Conservation (phyloP, 1,139 yeast species). For the Zygoascus sp. region DNA sequence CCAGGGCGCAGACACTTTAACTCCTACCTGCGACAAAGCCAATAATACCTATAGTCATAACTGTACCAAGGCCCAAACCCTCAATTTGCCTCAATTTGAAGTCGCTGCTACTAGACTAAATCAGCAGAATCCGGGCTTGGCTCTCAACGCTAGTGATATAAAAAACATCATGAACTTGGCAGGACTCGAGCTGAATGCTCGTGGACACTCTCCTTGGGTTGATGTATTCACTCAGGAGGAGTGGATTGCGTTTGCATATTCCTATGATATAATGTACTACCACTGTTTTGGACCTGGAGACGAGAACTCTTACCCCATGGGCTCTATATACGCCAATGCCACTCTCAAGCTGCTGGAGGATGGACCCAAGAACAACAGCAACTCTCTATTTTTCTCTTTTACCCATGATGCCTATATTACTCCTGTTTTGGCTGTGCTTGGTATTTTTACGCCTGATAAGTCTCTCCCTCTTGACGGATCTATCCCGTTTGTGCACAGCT, state of each 20-base stretch:
- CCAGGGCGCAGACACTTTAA: constrained; percentile 42
- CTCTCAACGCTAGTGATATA: constrained; percentile 43
- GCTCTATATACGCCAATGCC: constrained; percentile 50
- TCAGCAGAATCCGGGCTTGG: constrained; percentile 41
- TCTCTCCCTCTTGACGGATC: constrained; percentile 34
- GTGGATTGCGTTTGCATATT: constrained; percentile 46
- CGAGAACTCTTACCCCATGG: constrained; percentile 42
- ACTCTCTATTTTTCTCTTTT: constrained; percentile 44
- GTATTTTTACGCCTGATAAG: constrained; percentile 42
- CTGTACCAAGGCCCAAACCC: constrained; percentile 10
- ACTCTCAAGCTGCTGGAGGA: constrained; percentile 40
- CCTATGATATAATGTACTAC: constrained; percentile 45
- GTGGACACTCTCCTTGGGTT: constrained; percentile 53
- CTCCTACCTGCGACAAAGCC: constrained; percentile 31
- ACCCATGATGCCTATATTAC: constrained; percentile 58
- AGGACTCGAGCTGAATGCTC: constrained; percentile 53
- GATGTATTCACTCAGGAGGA: constrained; percentile 53
- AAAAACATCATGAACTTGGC: constrained; percentile 46
- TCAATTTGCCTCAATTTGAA: constrained; percentile 29
- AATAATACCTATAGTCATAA: constrained; percentile 10
- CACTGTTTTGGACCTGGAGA: constrained; percentile 54
- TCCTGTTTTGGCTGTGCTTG: constrained; percentile 48
- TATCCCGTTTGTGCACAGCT: constrained; percentile 42
- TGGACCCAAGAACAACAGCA: constrained; percentile 36
- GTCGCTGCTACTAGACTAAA: constrained; percentile 41